These are phyloP conservation scores for Capillidium heterosporum DNA, from an alignment of 371 early-diverging fungal species.

Conservation along the genomic window DNA sequence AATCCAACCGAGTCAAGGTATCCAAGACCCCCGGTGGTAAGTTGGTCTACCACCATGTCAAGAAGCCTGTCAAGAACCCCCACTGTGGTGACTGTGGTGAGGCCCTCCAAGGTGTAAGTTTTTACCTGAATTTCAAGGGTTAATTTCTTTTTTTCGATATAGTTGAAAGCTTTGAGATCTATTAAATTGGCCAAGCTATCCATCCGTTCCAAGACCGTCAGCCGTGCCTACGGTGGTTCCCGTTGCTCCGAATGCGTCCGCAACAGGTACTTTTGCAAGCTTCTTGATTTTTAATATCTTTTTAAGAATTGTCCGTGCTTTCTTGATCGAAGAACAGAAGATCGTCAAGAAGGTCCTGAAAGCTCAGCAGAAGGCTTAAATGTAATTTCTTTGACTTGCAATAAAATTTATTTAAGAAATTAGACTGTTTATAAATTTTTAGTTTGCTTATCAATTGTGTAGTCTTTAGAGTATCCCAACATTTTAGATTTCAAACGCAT, in stretches of 20 bases:
- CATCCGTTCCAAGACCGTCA: constrained; percentile 84
- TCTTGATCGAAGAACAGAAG: constrained; percentile 98
- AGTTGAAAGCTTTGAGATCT: constrained; percentile 71
- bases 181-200: constrained; percentile 74
- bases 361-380: constrained; percentile 29
- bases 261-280: constrained; percentile 29
- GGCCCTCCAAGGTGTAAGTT: constrained; percentile 56
- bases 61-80: constrained; percentile 82
- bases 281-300: background rate
- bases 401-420: background rate
- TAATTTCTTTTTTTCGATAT: constrained; percentile 31
- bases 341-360: constrained; percentile 96
- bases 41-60: constrained; percentile 76
- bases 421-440: no score
- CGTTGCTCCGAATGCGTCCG: constrained; percentile 89
- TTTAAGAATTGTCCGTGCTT: constrained; percentile 80
- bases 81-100: constrained; percentile 96
- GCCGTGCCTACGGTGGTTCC: constrained; percentile 93
- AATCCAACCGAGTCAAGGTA: constrained; percentile 87
- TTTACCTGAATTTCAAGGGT: constrained; percentile 2
- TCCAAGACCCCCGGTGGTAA: constrained; percentile 97
- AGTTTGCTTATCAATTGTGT: no score
- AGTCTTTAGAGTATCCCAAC: no score
- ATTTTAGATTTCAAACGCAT: no score
- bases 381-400: background rate